phyloP scores from a whole-genome alignment of 345 rosid genomes.

The Ricinus communis region DNA sequence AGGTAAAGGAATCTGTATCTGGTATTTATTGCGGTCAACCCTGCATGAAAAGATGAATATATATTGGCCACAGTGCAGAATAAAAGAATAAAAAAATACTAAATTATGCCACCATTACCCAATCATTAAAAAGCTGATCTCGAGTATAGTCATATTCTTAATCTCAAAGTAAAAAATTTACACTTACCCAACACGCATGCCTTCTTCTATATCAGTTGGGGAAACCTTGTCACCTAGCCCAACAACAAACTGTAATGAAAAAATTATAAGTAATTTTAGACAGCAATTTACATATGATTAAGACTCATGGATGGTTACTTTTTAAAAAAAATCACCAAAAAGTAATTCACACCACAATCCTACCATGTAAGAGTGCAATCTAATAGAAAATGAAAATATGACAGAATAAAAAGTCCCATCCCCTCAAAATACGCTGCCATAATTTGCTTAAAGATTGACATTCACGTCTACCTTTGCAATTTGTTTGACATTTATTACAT shows the following conservation, averaged over 20 bases:
- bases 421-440: background rate
- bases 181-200: slow-evolving; percentile 98
- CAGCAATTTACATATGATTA: background rate
- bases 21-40: slow-evolving; percentile 94
- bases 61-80: background rate
- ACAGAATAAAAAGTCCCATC: background rate
- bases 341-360: background rate
- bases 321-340: background rate
- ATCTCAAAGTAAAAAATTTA: background rate
- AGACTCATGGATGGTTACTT: background rate
- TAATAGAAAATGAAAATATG: too few species aligned
- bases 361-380: background rate
- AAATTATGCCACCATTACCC: background rate
- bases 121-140: background rate
- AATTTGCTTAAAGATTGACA: background rate
- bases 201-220: slow-evolving; percentile 98
- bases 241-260: slow-evolving; percentile 78
- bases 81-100: background rate
- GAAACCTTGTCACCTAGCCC: slow-evolving; percentile 99
- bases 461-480: slow-evolving; percentile 70
- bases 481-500: slow-evolving; percentile 96
- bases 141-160: background rate
- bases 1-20: slow-evolving; percentile 96
- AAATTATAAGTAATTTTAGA: background rate
- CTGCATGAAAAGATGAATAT: slow-evolving; percentile 35